These are phyloP conservation scores for Setaria italica DNA, from an alignment of 202 grass and related monocot genomes.

Conservation along the genomic window DNA sequence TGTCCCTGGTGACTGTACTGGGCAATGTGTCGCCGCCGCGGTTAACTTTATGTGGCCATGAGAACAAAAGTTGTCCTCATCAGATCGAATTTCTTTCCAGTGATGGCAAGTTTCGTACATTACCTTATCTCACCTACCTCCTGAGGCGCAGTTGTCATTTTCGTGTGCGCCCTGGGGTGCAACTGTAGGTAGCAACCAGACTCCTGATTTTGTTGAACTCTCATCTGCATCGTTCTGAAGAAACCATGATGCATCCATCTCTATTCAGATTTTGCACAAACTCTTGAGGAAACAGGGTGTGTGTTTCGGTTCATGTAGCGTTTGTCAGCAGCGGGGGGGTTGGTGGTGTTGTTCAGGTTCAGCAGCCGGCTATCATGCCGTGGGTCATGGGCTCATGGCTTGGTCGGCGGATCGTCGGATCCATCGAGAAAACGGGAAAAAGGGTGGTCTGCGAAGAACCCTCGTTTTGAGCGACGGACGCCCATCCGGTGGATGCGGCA, in stretches of 20 bases:
- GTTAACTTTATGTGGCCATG: conserved; percentile 45
- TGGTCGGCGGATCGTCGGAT: neutral
- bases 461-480: neutral
- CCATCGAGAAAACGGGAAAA: neutral
- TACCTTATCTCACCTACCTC: neutral
- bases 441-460: neutral
- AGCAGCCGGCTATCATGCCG: neutral
- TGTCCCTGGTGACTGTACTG: conserved; percentile 41
- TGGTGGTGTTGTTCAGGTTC: neutral
- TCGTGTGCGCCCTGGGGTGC: neutral
- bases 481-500: too few species aligned
- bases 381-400: neutral
- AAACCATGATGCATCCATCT: neutral
- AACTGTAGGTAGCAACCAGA: neutral
- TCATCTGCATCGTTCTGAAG: neutral
- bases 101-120: neutral
- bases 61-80: conserved; percentile 42
- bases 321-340: neutral
- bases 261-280: neutral
- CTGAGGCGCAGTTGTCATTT: neutral
- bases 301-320: neutral
- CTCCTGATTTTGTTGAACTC: neutral
- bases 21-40: conserved; percentile 25
- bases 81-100: conserved; percentile 27
- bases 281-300: neutral